These are phyloP conservation scores for Suhomyces maxii DNA, from an alignment of 1,139 yeast genomes.

Conservation along the genomic window DNA sequence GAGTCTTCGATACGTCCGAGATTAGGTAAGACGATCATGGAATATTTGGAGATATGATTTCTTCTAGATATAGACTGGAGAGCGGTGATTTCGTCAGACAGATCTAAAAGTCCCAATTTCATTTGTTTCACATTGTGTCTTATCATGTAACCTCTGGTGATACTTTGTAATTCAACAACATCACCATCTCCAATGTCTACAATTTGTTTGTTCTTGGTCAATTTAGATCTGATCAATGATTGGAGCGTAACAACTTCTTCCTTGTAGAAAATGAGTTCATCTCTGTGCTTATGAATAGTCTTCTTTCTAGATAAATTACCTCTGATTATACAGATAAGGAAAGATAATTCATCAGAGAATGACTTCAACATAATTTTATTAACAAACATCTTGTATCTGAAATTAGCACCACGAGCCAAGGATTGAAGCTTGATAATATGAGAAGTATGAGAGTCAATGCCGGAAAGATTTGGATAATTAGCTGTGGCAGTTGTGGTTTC, in stretches of 20 bases:
- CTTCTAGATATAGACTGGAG: conserved; percentile 35
- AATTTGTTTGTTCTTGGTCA: conserved; percentile 15
- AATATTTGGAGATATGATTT: conserved; percentile 23
- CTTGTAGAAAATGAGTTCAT: conserved; percentile 29
- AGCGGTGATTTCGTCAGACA: conserved; percentile 14
- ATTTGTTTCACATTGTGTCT: conserved; percentile 14
- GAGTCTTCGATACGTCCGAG: conserved; percentile 25
- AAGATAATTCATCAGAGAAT: conserved; percentile 46
- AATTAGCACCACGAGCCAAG: conserved; percentile 62
- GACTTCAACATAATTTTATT: conserved; percentile 59
- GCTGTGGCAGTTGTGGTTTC: background rate
- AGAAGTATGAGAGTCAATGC: conserved; percentile 13
- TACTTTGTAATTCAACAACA: conserved; percentile 25
- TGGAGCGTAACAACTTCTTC: conserved; percentile 38
- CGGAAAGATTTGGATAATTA: background rate
- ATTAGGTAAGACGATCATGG: conserved; percentile 25
- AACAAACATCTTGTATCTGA: conserved; percentile 63
- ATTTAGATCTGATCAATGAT: conserved; percentile 32
- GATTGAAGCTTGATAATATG: conserved; percentile 55
- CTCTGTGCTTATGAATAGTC: conserved; percentile 43
- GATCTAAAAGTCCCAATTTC: conserved; percentile 11
- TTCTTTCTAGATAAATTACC: conserved; percentile 37
- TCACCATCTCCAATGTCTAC: conserved; percentile 12
- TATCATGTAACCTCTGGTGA: conserved; percentile 27
- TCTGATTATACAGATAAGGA: conserved; percentile 39